Evolutionary conservation across 495 filamentous ascomycete genomes (phyloP), one percentile per base, ranked within the genome.

Genomic region (Aspergillus haitiensis): DNA sequence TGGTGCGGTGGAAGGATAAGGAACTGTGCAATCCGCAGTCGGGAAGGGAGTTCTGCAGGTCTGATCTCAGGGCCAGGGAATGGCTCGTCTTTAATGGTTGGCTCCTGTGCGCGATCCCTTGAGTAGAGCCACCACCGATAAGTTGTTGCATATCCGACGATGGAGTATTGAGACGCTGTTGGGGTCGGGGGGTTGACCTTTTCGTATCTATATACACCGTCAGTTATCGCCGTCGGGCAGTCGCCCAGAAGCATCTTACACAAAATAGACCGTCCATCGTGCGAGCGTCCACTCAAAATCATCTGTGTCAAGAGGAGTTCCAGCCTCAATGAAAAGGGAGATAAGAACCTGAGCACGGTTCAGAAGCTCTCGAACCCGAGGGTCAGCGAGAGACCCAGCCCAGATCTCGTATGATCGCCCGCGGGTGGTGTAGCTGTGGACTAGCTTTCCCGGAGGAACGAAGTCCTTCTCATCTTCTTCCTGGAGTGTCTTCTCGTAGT

Each of bases 321-420:
- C 95, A 21, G 90, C 94, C 72, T 99, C 94, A 60, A 99, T 96
- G 72, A 88, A 96, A 55, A 97, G 78, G 7, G 88, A 86, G n/a
- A 91, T 82, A 27, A 93, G 77, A 39, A 97, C 84, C 71, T 96
- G 91, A 49, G 92, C 84, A 48, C 91, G 90, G 66, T 84, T 84
- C 57, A 94, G 66, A 34, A 96, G 69, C 62, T 83, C 76, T 59
- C 78, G 80, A 34, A 93, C 82, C 13, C 76, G 77, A 0, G 82
- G 74, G 64, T 88, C 78, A 7, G 73, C 73, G 37, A 89, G 73
- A 39, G 76, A 81, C 6, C 82, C 79, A 45, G 77, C 76, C 84
- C 85, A 88, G 21, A 89, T 79, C 67, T 88, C 84, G 66, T 84
- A 88, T 5, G 72, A 68, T 32, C 78, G 72, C 6, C 76, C 78